Conservation (phyloP, 495 filamentous ascomycete species). For the Aspergillus olivimuriae region DNA sequence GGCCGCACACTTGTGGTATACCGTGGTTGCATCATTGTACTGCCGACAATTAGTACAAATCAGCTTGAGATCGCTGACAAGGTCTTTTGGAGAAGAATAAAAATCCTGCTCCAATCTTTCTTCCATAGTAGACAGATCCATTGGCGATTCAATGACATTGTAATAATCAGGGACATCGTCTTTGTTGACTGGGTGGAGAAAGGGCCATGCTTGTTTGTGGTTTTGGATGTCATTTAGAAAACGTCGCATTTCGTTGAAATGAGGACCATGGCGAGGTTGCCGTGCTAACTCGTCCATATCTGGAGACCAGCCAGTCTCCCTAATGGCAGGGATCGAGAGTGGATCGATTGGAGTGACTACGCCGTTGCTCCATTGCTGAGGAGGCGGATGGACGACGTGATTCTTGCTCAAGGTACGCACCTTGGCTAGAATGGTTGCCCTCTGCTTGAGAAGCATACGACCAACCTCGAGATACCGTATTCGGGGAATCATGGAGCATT, state of each 20-base stretch:
- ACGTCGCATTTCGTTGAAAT: conserved; percentile 90
- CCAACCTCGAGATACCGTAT: conserved; percentile 89
- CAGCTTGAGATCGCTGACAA: conserved; percentile 81
- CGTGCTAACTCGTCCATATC: conserved; percentile 96
- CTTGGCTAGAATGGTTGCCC: conserved; percentile 87
- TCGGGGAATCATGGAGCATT: conserved; percentile 92
- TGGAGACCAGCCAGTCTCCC: conserved; percentile 85
- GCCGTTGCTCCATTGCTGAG: conserved; percentile 75
- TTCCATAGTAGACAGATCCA: conserved; percentile 97
- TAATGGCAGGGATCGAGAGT: conserved; percentile 75
- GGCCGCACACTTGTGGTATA: conserved; percentile 93
- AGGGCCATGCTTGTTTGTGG: conserved; percentile 87
- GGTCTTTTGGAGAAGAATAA: conserved; percentile 86
- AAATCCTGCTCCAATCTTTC: conserved; percentile 86
- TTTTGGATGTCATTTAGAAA: conserved; percentile 94
- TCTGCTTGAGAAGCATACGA: conserved; percentile 94
- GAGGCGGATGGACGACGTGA: conserved; percentile 81
- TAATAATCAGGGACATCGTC: conserved; percentile 97
- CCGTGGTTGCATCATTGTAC: conserved; percentile 76
- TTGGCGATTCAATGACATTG: conserved; percentile 93
- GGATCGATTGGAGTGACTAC: conserved; percentile 64
- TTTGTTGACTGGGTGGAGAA: conserved; percentile 84
- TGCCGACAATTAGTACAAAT: conserved; percentile 89
- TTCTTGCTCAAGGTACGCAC: conserved; percentile 85
- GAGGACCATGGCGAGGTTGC: conserved; percentile 90